Conservation (phyloP, 164 flowering plant genomes). For the Buxus sempervirens region DNA sequence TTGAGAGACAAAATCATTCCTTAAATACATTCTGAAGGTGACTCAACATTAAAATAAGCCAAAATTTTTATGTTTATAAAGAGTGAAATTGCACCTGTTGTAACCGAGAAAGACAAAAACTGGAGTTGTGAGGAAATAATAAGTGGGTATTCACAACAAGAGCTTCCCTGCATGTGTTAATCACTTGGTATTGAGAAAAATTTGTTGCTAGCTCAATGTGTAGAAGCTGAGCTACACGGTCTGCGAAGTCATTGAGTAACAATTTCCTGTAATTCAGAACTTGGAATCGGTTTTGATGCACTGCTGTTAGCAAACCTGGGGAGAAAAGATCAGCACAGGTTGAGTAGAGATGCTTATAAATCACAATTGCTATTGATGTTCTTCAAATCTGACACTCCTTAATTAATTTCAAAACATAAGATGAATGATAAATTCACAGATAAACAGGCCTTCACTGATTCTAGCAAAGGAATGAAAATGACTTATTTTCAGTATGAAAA, state of each 20-base stretch:
- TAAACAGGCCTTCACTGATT: not conserved
- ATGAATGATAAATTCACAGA: too few relatives aligned
- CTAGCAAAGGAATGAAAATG: too few relatives aligned
- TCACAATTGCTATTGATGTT: too few relatives aligned
- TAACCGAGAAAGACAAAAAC: slow-evolving; percentile 21
- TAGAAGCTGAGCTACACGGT: slow-evolving; percentile 29
- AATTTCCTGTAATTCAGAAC: slow-evolving; percentile 20
- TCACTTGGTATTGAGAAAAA: slow-evolving; percentile 8
- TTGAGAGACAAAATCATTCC: not conserved
- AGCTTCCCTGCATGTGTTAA: slow-evolving; percentile 9
- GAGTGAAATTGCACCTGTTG: slow-evolving; percentile 16
- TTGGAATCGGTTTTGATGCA: slow-evolving; percentile 13
- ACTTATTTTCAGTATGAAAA: not conserved
- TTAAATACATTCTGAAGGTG: not conserved
- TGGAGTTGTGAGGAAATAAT: slow-evolving; percentile 26
- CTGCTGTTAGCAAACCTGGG: slow-evolving; percentile 29
- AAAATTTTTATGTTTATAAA: too few relatives aligned
- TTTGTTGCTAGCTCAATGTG: slow-evolving; percentile 17
- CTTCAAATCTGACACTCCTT: too few relatives aligned
- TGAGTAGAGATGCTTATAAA: not conserved
- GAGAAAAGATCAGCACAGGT: not conserved
- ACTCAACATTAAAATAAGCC: not conserved
- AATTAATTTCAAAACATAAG: too few relatives aligned
- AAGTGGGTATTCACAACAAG: slow-evolving; percentile 29
- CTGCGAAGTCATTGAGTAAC: slow-evolving; percentile 23